Percentiles rank a stretch among this genome's conserved stretches.
These are phyloP conservation scores for Tuber calosporum DNA, from an alignment of 495 filamentous ascomycete species.

Conservation along the genomic window DNA sequence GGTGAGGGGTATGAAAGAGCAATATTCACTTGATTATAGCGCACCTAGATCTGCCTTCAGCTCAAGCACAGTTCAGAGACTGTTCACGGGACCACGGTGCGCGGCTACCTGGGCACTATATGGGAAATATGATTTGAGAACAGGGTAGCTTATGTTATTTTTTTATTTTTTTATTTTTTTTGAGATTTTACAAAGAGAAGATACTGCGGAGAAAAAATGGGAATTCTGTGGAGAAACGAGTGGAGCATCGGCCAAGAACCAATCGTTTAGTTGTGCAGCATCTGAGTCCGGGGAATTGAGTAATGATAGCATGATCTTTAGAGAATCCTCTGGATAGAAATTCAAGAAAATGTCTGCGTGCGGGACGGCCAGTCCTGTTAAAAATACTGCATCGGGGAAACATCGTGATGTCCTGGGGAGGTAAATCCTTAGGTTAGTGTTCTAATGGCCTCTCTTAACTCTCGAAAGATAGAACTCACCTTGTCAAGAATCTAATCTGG, in stretches of 20 bases:
- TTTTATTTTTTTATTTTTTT: not conserved
- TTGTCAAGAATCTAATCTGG: not conserved
- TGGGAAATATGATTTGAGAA: not conserved
- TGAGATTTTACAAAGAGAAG: not conserved
- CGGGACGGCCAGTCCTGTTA: not conserved
- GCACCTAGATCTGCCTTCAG: not conserved
- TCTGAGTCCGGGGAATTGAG: not conserved
- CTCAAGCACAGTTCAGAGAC: not conserved
- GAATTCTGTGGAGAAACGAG: not conserved
- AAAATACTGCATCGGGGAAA: not conserved
- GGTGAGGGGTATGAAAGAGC: not conserved
- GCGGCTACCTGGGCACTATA: not conserved
- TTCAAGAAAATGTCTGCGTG: not conserved
- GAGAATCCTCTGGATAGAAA: not conserved
- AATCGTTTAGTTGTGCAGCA: not conserved
- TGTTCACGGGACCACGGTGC: not conserved
- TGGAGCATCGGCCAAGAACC: not conserved
- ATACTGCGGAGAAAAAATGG: not conserved
- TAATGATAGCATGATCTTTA: not conserved
- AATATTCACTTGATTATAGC: not conserved
- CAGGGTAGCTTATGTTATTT: not conserved
- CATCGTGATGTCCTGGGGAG: not conserved
- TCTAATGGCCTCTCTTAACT: not conserved
- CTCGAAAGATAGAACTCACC: not conserved
- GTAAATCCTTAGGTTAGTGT: not conserved